Percentiles rank a stretch among this genome's conserved stretches.
phyloP scores from a whole-genome alignment of 148 eudicot species.

The Spergularia marina region DNA sequence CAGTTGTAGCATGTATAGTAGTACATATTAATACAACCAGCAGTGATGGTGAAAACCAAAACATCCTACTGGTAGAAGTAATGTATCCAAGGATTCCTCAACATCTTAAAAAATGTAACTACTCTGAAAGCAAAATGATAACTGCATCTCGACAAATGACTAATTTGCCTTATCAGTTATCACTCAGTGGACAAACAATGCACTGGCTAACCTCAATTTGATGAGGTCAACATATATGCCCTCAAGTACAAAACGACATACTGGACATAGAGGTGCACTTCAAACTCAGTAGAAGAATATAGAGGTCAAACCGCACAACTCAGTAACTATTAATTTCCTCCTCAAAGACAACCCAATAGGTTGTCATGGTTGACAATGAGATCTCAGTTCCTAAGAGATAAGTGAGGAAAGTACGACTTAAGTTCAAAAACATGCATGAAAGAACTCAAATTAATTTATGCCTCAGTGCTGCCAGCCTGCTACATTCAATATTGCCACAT shows the following conservation, averaged over 20 bases:
- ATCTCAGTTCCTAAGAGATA: not conserved
- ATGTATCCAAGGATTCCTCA: too few relatives aligned
- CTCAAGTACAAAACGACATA: not conserved
- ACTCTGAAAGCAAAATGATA: not conserved
- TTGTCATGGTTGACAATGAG: not conserved
- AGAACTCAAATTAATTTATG: not conserved
- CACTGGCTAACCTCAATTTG: not conserved
- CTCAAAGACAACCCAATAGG: not conserved
- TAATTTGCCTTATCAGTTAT: not conserved
- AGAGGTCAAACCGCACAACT: not conserved
- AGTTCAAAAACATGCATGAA: constrained; percentile 1
- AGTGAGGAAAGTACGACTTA: not conserved
- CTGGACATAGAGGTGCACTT: not conserved
- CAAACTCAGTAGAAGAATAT: not conserved
- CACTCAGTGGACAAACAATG: not conserved
- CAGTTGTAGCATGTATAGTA: too few relatives aligned
- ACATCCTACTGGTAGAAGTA: too few relatives aligned
- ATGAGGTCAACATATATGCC: not conserved
- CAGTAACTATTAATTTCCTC: not conserved
- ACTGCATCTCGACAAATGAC: not conserved
- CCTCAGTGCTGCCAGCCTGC: not conserved
- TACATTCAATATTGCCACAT: not conserved
- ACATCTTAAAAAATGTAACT: too few relatives aligned
- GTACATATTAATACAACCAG: too few relatives aligned
- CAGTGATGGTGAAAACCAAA: too few relatives aligned